These are phyloP conservation scores for Setomelanomma holmii DNA, from an alignment of 2,329 filamentous ascomycete genomes.

Conservation along the genomic window DNA sequence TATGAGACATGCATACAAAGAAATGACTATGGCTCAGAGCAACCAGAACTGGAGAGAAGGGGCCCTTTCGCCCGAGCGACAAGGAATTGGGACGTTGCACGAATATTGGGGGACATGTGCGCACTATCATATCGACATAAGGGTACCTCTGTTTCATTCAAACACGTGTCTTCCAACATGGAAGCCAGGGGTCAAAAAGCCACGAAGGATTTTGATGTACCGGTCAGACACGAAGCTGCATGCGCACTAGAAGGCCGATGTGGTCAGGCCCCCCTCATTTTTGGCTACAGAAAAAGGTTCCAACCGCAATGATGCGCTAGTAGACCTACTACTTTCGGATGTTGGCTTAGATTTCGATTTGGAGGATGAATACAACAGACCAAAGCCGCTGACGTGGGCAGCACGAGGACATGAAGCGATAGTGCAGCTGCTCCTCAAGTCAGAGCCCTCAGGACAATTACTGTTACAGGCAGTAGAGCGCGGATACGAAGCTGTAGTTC, in stretches of 20 bases:
- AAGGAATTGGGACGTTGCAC: constrained; percentile 9
- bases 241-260: constrained; percentile 2
- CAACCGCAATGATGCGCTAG: constrained; percentile 2
- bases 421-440: neutral
- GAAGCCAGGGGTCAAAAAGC: constrained; percentile 6
- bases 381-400: neutral
- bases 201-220: constrained; percentile 1
- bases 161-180: neutral
- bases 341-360: constrained; percentile 6
- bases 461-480: neutral
- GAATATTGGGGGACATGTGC: constrained; percentile 7
- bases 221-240: constrained; percentile 5
- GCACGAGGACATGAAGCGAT: neutral
- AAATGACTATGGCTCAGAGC: neutral
- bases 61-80: constrained; percentile 4
- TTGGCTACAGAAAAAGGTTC: constrained; percentile 9
- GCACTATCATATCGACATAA: too few species aligned
- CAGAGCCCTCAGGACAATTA: neutral
- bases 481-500: neutral
- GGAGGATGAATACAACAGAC: neutral
- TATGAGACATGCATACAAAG: constrained; percentile 4
- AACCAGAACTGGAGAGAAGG: neutral
- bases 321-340: constrained; percentile 8
- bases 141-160: too few species aligned
- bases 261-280: constrained; percentile 8